Evolutionary conservation across 768 basidiomycete species (phyloP).

Genomic region (Suillus ampliporus): DNA sequence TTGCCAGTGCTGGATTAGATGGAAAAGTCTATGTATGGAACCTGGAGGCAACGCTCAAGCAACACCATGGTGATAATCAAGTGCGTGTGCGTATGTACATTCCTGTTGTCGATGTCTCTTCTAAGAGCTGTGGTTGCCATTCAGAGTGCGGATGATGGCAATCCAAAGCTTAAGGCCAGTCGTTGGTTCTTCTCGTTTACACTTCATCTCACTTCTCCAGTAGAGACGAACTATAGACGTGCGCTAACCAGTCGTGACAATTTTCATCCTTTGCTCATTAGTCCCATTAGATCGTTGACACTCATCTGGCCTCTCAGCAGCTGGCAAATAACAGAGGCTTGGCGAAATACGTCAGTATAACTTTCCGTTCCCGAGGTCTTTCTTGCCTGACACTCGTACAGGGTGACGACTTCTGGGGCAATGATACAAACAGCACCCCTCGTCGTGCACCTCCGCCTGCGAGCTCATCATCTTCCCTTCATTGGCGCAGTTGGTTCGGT

Average conservation of each 20-base stretch:
- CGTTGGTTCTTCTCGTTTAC: background rate
- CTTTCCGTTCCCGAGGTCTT: background rate
- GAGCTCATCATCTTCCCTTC: background rate
- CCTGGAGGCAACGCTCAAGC: constrained; percentile 41
- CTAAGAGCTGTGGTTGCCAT: background rate
- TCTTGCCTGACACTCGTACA: background rate
- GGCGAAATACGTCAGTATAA: background rate
- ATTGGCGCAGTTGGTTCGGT: background rate
- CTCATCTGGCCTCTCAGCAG: background rate
- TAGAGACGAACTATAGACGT: background rate
- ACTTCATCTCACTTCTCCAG: background rate
- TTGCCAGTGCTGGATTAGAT: constrained; percentile 85
- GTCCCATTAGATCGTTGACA: background rate
- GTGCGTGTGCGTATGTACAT: background rate
- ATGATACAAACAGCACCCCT: background rate
- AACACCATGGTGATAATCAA: too few relatives aligned
- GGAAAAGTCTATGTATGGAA: constrained; percentile 82
- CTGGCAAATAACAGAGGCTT: background rate
- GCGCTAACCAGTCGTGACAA: background rate
- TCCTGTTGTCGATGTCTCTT: background rate
- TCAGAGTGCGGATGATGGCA: too few relatives aligned
- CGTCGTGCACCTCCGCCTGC: background rate
- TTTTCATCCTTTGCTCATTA: background rate
- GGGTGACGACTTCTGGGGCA: background rate
- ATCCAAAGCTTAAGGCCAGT: background rate